Conservation (phyloP, 1,284 basidiomycete genomes). For the Ustilago hordei region DNA sequence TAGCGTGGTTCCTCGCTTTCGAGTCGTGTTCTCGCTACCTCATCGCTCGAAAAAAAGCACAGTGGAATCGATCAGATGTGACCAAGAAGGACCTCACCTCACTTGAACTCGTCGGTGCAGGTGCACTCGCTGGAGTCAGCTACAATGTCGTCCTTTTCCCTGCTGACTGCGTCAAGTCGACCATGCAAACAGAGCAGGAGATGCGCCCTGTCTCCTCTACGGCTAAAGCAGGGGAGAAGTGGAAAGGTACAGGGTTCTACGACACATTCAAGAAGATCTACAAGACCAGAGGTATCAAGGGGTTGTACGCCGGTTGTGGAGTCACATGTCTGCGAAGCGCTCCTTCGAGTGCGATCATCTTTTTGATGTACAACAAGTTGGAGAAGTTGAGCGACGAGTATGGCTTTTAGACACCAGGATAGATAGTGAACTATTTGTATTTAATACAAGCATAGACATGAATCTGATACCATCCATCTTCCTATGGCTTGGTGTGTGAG, state of each 20-base stretch:
- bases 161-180: constrained; percentile 92
- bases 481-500: not conserved
- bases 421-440: not conserved
- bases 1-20: constrained; percentile 89
- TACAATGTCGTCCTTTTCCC: constrained; percentile 76
- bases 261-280: constrained; percentile 83
- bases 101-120: constrained; percentile 85
- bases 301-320: constrained; percentile 92
- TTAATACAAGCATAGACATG: constrained; percentile 8
- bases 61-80: constrained; percentile 61
- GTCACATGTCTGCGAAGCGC: constrained; percentile 88
- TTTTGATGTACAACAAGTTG: constrained; percentile 64
- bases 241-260: constrained; percentile 76
- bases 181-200: constrained; percentile 94
- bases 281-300: constrained; percentile 79
- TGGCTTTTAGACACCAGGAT: constrained; percentile 33
- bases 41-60: constrained; percentile 52
- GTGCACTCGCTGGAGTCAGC: constrained; percentile 85
- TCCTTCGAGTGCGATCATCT: constrained; percentile 72
- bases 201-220: constrained; percentile 71
- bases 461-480: not conserved
- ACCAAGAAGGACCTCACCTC: constrained; percentile 74
- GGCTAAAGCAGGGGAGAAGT: constrained; percentile 57
- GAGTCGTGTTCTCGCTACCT: constrained; percentile 72
- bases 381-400: constrained; percentile 55